Base-by-base conservation (phyloP, 2,329 filamentous ascomycete species). In the Aspergillus versicolor region DNA sequence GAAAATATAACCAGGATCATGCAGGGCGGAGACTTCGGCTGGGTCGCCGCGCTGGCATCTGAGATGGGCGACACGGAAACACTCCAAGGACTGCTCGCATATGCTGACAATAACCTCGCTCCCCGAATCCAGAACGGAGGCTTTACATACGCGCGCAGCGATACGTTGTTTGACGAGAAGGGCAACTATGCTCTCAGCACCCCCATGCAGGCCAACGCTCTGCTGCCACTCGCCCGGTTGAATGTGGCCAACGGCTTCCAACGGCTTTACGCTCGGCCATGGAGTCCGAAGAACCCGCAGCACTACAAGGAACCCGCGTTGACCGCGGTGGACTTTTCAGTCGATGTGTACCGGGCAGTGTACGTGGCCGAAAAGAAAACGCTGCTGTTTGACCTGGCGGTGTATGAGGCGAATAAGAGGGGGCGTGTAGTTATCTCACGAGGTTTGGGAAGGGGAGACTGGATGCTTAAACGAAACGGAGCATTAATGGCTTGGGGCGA, bases 231-330 rank as follows among this genome's bases (percentile, higher is more conserved):
- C 9, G 34, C 52, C 4, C 43, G 43, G 13, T 9, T 54, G 24
- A 54, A 54, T 19, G 52, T 54, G 5, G 17, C 13, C 1, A 21
- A 54, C 19, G 52, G 52, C 17, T 11, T 54, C 6, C 41, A 54
- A 11, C 43, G 52, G 15, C 24, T 54, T 3, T 54, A 54, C 27
- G 52, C 41, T 5, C 41, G 48, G 11, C 43, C 52, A 15, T 54
- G 52, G 52, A 37, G 43, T 12, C 34, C 44, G 15, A 47, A 34
- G 7, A 54, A 54, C 32, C n/a, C 24, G 8, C 22, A 13, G 11
- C 52, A 54, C 37, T 54, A 54, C 37, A 37, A 32, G 5, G 52
- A 48, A n/a, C 52, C 52, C 4, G 52, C 52, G 2, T 44, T 54
- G 2, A 37, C 42, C 13, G 52, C 48, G 5, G 52, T 54, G 17